Percentiles rank a stretch among this genome's conserved stretches.
Evolutionary conservation across 192 early-diverging fungal genomes (phyloP).

Genomic region (Podila epicladia): DNA sequence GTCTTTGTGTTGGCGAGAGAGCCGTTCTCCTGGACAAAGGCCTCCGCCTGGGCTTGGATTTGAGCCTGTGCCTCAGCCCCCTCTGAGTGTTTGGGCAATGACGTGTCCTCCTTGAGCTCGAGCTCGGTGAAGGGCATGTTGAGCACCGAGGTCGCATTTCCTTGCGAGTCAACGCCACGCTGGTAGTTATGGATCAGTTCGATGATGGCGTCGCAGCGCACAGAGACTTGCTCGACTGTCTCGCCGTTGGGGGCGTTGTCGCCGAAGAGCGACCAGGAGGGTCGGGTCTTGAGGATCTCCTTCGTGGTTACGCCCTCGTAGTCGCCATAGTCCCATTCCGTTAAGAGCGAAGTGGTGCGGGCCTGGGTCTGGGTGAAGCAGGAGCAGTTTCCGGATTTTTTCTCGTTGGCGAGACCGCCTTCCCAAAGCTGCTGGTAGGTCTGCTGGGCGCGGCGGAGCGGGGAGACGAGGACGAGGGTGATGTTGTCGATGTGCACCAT

Average conservation of each 20-base stretch:
- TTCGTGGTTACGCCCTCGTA: constrained; percentile 56
- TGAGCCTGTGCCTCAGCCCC: not conserved
- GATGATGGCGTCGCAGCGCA: constrained; percentile 53
- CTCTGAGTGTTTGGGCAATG: not conserved
- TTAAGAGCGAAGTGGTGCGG: constrained; percentile 25
- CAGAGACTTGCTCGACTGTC: constrained; percentile 51
- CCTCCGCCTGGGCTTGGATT: not conserved
- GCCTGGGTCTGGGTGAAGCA: constrained; percentile 47
- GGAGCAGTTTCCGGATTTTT: not conserved
- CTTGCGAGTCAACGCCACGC: constrained; percentile 30
- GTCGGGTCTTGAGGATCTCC: constrained; percentile 50
- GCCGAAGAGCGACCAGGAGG: constrained; percentile 48
- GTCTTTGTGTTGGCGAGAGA: not conserved
- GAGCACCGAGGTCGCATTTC: constrained; percentile 1
- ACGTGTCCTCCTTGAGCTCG: constrained; percentile 4
- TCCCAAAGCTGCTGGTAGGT: constrained; percentile 37
- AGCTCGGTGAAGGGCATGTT: constrained; percentile 36
- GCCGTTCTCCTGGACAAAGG: not conserved
- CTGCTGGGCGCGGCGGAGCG: constrained; percentile 51
- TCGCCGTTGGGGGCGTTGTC: constrained; percentile 53
- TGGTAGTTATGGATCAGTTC: constrained; percentile 45
- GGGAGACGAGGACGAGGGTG: constrained; percentile 41
- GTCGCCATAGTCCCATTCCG: constrained; percentile 59
- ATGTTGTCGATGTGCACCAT: constrained; percentile 54
- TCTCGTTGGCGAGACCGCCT: constrained; percentile 14